phyloP scores from a whole-genome alignment of 805 yeast species.

The Candida tallmaniae region DNA sequence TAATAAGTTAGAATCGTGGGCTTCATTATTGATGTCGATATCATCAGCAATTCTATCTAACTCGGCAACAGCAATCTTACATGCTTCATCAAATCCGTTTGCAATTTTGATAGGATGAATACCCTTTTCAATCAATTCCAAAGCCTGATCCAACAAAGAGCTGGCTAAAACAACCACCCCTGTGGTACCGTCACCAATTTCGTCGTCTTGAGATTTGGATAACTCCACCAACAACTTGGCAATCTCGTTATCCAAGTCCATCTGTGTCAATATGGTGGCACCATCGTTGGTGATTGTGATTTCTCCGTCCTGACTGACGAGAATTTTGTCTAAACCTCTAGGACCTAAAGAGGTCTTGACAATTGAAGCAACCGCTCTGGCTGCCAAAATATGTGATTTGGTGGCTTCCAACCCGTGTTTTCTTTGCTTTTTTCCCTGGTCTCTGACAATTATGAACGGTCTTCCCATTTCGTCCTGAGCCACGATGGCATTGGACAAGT shows the following conservation, averaged over 20 bases:
- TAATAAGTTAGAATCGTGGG: constrained; percentile 55
- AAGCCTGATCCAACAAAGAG: constrained; percentile 89
- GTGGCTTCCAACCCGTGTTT: constrained; percentile 45
- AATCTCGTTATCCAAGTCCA: constrained; percentile 94
- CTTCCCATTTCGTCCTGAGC: constrained; percentile 99
- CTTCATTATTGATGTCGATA: constrained; percentile 46
- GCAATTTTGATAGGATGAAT: constrained; percentile 97
- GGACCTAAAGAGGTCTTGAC: constrained; percentile 95
- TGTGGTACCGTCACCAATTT: constrained; percentile 98
- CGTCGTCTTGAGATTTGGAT: constrained; percentile 94
- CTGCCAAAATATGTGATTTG: constrained; percentile 88
- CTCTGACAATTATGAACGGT: constrained; percentile 96
- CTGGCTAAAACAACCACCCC: constrained; percentile 97
- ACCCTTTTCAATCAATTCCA: constrained; percentile 91
- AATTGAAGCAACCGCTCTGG: constrained; percentile 89
- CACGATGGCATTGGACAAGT: constrained; percentile 95
- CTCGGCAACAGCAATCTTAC: constrained; percentile 79
- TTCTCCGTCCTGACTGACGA: constrained; percentile 94
- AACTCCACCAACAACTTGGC: constrained; percentile 94
- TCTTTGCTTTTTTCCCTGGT: constrained; percentile 71
- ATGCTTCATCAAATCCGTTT: constrained; percentile 95
- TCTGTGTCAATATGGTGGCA: constrained; percentile 91
- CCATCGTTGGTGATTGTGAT: constrained; percentile 98
- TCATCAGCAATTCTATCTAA: constrained; percentile 74
- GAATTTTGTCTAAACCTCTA: constrained; percentile 94